Base-by-base conservation (phyloP, 495 filamentous ascomycete species). In the Aspergillus nanangensis region DNA sequence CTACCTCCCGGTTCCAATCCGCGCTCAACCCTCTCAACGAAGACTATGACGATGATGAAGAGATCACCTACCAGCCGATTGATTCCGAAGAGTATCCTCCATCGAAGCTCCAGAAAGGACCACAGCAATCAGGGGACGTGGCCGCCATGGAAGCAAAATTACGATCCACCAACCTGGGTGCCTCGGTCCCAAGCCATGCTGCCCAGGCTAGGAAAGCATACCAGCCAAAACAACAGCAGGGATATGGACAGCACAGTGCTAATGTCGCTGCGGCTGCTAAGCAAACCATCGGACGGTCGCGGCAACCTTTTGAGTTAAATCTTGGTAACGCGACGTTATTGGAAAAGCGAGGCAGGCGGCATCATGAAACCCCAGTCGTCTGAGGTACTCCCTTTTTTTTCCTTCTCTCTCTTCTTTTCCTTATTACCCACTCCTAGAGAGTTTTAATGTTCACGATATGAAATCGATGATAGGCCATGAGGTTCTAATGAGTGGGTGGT, bases 311-410 rank as follows among this genome's bases (percentile, higher is more conserved):
- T 53, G 93, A 98, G 65, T 76, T 98, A 23, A 96, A 81, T 60
- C 70, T 98, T 13, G 87, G 95, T 47, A 88, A 90, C 45, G 84
- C 94, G 3, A 96, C 90, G 18, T 69, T 98, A 45, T 69, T 98
- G 1, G 90, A 90, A 8, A 77, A 90, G 49, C 75, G 93, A 51
- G 79, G 78, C 8, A 61, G 68, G 38, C 67, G 62, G 33, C 58
- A 68, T 10, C 58, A 62, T n/a, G 53, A 42, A n/a, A 59, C 64
- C 38, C 59, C 60, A 3, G 64, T 62, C 34, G 55, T 40, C 17
- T 72, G 53, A 54, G 20, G 14, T 15, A 25, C 21, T 33, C 20
- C 27, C n/a, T n/a, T 43, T 13, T 37, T 3, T 8, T 33, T 37
- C 29, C n/a, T 33, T 15, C 11, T 25, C 3, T 50, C 29, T 20